phyloP scores from a whole-genome alignment of 1,284 basidiomycete genomes.

The Sanguinoderma infundibulare region DNA sequence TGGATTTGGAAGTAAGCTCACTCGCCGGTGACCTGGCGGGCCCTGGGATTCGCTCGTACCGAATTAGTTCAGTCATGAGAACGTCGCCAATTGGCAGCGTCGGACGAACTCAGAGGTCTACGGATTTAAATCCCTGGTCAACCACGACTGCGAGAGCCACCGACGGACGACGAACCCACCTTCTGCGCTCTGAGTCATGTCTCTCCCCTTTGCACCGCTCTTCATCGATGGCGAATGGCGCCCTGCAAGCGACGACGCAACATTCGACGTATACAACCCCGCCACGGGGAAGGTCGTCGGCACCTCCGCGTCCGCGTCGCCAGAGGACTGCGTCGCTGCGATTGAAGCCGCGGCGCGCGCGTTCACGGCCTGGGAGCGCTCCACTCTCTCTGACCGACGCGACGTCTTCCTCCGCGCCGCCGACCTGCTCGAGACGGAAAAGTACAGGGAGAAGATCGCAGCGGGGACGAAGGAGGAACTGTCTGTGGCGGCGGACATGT shows the following conservation, averaged over 20 bases:
- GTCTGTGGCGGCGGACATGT: constrained; percentile 35
- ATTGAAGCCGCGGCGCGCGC: constrained; percentile 51
- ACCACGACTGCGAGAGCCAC: not conserved
- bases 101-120: not conserved
- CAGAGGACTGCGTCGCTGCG: constrained; percentile 51
- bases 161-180: not conserved
- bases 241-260: constrained; percentile 42
- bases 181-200: constrained; percentile 1
- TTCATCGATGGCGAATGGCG: constrained; percentile 39
- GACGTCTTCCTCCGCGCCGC: constrained; percentile 52
- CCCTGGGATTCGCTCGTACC: not conserved
- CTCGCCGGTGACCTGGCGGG: not conserved
- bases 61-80: not conserved
- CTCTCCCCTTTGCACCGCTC: constrained; percentile 30
- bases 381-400: constrained; percentile 41
- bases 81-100: not conserved
- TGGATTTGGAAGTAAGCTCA: not conserved
- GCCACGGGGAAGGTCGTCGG: constrained; percentile 46
- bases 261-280: constrained; percentile 52
- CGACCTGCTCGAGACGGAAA: constrained; percentile 45
- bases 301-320: constrained; percentile 47
- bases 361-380: constrained; percentile 53
- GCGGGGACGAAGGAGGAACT: constrained; percentile 45
- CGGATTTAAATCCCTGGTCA: not conserved
- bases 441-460: constrained; percentile 43